Conservation (phyloP, 1,284 basidiomycete genomes). For the Cystobasidium slooffiae region DNA sequence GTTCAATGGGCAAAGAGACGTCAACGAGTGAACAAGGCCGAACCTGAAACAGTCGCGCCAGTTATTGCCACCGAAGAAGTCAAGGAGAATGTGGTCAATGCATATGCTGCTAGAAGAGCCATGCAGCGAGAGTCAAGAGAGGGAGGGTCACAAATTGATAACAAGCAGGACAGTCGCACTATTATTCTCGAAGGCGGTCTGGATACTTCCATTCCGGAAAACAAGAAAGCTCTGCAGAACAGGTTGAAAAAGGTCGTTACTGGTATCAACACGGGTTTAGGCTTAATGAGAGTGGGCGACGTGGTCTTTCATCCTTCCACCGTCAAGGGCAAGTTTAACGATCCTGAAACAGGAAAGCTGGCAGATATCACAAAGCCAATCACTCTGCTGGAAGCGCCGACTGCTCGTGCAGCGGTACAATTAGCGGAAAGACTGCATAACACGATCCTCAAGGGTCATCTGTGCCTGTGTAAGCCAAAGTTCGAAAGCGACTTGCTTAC, state of each 20-base stretch:
- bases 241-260: conserved; percentile 73
- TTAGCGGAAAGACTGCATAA: conserved; percentile 85
- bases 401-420: conserved; percentile 67
- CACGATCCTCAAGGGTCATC: conserved; percentile 86
- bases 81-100: conserved; percentile 46
- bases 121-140: conserved; percentile 47
- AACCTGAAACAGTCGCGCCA: conserved; percentile 44
- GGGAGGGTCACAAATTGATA: conserved; percentile 54
- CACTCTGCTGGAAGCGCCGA: conserved; percentile 72
- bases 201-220: conserved; percentile 61
- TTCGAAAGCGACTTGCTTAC: conserved; percentile 57
- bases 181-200: conserved; percentile 78
- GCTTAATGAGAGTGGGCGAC: conserved; percentile 59
- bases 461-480: conserved; percentile 88
- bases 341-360: conserved; percentile 45
- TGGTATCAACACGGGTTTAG: conserved; percentile 63
- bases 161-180: conserved; percentile 79
- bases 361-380: conserved; percentile 14
- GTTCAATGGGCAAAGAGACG: conserved; percentile 73
- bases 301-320: conserved; percentile 46
- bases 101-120: conserved; percentile 55
- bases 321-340: conserved; percentile 48
- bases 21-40: conserved; percentile 30
- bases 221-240: conserved; percentile 79
- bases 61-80: conserved; percentile 25